A percentile compares a stretch with the other conserved stretches of the same genome.
Evolutionary conservation across 495 filamentous ascomycete genomes (phyloP).

Genomic region (Bathelium albidoporum): DNA sequence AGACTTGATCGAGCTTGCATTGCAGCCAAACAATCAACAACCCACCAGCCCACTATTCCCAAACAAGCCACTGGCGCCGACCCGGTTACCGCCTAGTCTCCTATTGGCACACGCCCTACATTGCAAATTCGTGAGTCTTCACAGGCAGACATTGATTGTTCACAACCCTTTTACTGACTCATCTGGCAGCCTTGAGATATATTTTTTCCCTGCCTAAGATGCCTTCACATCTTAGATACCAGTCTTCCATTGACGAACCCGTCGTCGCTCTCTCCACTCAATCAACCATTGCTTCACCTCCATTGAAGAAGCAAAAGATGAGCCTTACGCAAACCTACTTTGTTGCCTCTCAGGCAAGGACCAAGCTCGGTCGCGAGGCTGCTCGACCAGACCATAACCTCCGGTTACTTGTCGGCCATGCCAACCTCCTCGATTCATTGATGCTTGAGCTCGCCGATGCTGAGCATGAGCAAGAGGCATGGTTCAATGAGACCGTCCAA

Average conservation of each 20-base stretch:
- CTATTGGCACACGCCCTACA: not conserved
- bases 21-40: not conserved
- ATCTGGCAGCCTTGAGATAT: constrained; percentile 7
- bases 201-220: constrained; percentile 12
- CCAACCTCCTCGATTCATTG: constrained; percentile 91
- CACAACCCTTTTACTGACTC: constrained; percentile 10
- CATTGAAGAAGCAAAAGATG: constrained; percentile 69
- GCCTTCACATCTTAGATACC: constrained; percentile 22
- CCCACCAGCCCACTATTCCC: not conserved
- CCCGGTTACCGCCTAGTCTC: not conserved
- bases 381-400: constrained; percentile 85
- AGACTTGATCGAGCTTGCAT: not conserved
- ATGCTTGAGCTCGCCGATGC: constrained; percentile 94
- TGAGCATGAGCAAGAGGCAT: constrained; percentile 89
- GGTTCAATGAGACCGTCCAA: constrained; percentile 93
- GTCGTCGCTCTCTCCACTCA: constrained; percentile 14
- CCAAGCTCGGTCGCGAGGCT: constrained; percentile 90
- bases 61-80: not conserved
- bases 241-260: constrained; percentile 19
- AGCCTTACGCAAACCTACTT: constrained; percentile 95
- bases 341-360: constrained; percentile 87
- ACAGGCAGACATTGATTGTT: not conserved
- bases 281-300: constrained; percentile 24
- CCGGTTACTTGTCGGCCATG: constrained; percentile 86
- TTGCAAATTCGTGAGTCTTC: not conserved